Conservation (phyloP, 352 stramenopile genomes). For the Pythium utonaiense region DNA sequence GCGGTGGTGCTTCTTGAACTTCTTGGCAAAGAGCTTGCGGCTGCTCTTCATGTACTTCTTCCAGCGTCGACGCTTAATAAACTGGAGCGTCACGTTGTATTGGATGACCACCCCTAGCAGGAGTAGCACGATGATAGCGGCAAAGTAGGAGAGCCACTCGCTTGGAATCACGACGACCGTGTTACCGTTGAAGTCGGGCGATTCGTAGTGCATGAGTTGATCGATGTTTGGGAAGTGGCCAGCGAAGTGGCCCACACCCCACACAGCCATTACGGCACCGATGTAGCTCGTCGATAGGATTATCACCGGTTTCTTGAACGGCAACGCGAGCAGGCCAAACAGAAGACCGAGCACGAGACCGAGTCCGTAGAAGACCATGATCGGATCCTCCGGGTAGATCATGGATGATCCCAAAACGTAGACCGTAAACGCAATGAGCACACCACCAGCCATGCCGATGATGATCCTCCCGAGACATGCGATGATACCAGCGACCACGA, state of each 20-base stretch:
- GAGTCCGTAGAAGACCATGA: conserved; percentile 30
- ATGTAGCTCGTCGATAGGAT: conserved; percentile 61
- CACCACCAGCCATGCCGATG: not conserved
- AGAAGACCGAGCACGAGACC: conserved; percentile 40
- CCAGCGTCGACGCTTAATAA: not conserved
- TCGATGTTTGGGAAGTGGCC: conserved; percentile 43
- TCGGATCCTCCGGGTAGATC: not conserved
- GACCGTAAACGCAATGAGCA: not conserved
- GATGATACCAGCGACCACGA: not conserved
- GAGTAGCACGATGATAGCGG: conserved; percentile 41
- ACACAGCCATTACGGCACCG: conserved; percentile 37
- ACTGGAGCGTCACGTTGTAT: conserved; percentile 42
- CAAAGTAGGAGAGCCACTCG: conserved; percentile 54
- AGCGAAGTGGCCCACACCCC: conserved; percentile 61
- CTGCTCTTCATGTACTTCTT: conserved; percentile 2
- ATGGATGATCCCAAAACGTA: not conserved
- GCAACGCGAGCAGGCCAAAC: conserved; percentile 37
- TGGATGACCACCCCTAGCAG: conserved; percentile 43
- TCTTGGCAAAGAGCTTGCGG: conserved; percentile 3
- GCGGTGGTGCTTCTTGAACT: conserved; percentile 1
- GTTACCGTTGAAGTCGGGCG: conserved; percentile 29
- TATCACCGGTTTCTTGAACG: conserved; percentile 25
- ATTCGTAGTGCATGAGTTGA: conserved; percentile 36
- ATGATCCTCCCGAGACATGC: not conserved
- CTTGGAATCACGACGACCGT: conserved; percentile 44